Evolutionary conservation across 495 filamentous ascomycete genomes (phyloP), one percentile per base, ranked within the genome.

Genomic region (Chaetomium tenue): DNA sequence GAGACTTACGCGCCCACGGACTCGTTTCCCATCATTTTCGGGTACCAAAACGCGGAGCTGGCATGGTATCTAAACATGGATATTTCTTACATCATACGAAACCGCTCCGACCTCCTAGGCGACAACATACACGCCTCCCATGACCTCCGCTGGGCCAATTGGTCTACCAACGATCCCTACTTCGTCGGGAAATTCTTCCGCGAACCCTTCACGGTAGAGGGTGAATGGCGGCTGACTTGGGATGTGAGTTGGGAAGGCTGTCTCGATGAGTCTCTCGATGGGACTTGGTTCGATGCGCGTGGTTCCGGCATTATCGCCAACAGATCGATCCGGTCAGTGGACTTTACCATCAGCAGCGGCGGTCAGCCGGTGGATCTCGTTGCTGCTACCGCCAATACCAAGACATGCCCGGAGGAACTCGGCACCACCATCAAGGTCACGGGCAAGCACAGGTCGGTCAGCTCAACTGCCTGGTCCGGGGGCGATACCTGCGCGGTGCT

Each of bases 11-110:
- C 20, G 55, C 33, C 37, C 11, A 16, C 20, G 37, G 6, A 39
- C 5, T 16, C 28, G 25, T 33, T 54, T 5, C 78, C 78, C 44
- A 56, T 77, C 63, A 65, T 79, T 30, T 79, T 80, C 65, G 77
- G 74, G 3, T 23, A 79, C 30, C 72, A 72, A 56, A 79, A 79
- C 63, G 26, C 67, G 46, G 12, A 66, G 58, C 64, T 54, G 16
- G 28, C 51, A 5, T 40, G 54, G 40, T 60, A 55, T 23, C 69
- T 76, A 28, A 42, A 46, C 56, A 57, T 60, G 0, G 18, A 11
- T 8, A 58, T 58, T 5, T 1, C 6, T 15, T 60, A 37, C 2
- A 18, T 5, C 9, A 4, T 28, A 13, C 7, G 25, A 23, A 22
- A 18, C 48, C 44, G 18, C n/a, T 9, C 6, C 22, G 37, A 22